Percentiles rank a stretch among this genome's conserved stretches.
These are phyloP conservation scores for Quambalaria eucalypti DNA, from an alignment of 1,284 basidiomycete genomes.

Conservation along the genomic window DNA sequence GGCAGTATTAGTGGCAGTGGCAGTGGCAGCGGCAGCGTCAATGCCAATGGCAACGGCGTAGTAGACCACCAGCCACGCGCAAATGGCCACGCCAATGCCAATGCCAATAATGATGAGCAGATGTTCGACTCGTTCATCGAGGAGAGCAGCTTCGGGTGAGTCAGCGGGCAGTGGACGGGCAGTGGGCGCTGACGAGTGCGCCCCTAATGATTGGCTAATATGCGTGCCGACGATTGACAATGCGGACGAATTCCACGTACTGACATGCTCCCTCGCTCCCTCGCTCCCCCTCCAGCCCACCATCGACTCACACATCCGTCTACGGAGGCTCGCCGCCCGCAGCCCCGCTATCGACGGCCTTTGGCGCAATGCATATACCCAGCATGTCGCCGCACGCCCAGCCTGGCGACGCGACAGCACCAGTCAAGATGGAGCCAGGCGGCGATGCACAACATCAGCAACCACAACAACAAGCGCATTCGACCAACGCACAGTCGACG, in stretches of 20 bases:
- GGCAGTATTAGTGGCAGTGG: background rate
- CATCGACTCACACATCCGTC: background rate
- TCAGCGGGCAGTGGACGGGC: too few relatives aligned
- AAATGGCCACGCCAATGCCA: background rate
- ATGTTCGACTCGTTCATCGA: conserved; percentile 41
- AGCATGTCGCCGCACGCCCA: background rate
- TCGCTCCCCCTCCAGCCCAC: background rate
- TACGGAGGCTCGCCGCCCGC: background rate
- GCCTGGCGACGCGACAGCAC: background rate
- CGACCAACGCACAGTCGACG: background rate
- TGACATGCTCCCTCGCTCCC: background rate
- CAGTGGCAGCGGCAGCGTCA: conserved; percentile 1
- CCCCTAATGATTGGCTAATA: too few relatives aligned
- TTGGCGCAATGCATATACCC: background rate
- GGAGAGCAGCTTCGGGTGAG: conserved; percentile 29
- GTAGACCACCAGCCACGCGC: too few relatives aligned
- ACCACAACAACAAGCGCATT: background rate
- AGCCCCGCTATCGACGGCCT: background rate
- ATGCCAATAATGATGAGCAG: conserved; percentile 27
- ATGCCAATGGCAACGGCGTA: background rate
- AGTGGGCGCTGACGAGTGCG: too few relatives aligned
- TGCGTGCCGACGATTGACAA: too few relatives aligned
- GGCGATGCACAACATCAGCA: background rate
- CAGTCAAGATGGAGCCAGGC: too few relatives aligned
- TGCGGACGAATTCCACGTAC: background rate